Conservation (phyloP, 2,329 filamentous ascomycete species). For the Xylaria sp. region DNA sequence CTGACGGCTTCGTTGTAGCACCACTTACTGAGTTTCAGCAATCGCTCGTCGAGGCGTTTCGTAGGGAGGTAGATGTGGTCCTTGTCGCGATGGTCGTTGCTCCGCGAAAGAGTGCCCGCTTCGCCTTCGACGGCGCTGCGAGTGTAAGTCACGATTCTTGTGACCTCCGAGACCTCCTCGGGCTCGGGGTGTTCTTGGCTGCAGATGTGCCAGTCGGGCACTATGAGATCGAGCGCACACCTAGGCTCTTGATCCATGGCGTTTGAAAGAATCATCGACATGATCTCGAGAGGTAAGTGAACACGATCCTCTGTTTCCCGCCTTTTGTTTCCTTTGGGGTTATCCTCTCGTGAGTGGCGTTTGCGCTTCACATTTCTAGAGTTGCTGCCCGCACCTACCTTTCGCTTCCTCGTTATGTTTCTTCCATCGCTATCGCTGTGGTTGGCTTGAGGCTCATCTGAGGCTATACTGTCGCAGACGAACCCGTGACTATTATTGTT, state of each 20-base stretch:
- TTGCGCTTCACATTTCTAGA: background rate
- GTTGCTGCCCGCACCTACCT: background rate
- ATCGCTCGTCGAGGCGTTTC: conserved; percentile 12
- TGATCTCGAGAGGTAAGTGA: conserved; percentile 9
- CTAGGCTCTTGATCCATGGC: conserved; percentile 2
- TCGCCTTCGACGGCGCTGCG: conserved; percentile 1
- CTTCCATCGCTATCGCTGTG: too few species aligned
- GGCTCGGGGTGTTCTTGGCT: conserved; percentile 1
- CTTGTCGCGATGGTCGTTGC: conserved; percentile 11
- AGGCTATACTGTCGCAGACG: background rate
- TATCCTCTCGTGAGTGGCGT: background rate
- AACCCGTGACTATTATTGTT: background rate
- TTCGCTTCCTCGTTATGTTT: too few species aligned
- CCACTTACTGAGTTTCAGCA: conserved; percentile 12
- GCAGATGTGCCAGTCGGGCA: conserved; percentile 31
- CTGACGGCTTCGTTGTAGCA: conserved; percentile 16
- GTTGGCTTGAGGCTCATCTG: background rate
- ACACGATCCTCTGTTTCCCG: background rate
- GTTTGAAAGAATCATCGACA: conserved; percentile 3
- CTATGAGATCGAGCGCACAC: conserved; percentile 29
- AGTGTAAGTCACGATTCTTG: conserved; percentile 28
- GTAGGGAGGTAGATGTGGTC: conserved; percentile 28
- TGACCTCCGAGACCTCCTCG: conserved; percentile 4
- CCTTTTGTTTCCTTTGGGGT: background rate
- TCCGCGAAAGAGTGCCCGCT: conserved; percentile 16